Percentiles rank a stretch among this genome's conserved stretches.
These are phyloP conservation scores for Taxillus chinensis DNA, from an alignment of 164 flowering plant genomes.

Conservation along the genomic window DNA sequence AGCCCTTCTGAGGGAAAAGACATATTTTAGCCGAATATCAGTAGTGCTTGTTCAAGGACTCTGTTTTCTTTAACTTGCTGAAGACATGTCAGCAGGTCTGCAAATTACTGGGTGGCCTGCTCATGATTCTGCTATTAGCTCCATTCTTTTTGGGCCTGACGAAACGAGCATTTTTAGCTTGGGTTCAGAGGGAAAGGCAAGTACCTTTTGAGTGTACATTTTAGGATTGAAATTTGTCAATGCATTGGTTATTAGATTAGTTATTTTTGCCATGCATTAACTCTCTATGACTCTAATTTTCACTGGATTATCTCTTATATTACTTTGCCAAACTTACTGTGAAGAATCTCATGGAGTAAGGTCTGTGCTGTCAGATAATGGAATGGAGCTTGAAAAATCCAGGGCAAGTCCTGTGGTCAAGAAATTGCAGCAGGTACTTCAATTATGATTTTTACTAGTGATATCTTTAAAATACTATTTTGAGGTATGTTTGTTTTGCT, in stretches of 20 bases:
- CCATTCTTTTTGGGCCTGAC: conserved; percentile 86
- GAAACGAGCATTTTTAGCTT: conserved; percentile 92
- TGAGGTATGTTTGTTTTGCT: not conserved
- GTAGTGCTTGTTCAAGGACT: not conserved
- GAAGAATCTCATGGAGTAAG: conserved; percentile 6
- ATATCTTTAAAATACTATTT: not conserved
- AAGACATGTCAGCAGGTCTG: conserved; percentile 91
- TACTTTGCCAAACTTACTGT: not conserved
- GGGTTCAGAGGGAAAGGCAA: conserved; percentile 89
- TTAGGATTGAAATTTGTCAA: conserved; percentile 2
- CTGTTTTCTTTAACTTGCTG: conserved; percentile 33
- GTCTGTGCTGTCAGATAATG: conserved; percentile 49
- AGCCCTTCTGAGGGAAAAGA: no score
- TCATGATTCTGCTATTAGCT: conserved; percentile 86
- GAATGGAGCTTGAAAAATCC: conserved; percentile 97
- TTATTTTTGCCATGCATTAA: not conserved
- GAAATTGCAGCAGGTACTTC: conserved; percentile 63
- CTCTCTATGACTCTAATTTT: not conserved
- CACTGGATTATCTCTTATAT: not conserved
- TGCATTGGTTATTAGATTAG: not conserved
- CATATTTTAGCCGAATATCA: no score
- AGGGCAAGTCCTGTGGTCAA: conserved; percentile 88
- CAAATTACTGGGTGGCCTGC: conserved; percentile 99
- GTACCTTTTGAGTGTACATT: conserved; percentile 10
- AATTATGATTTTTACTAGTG: not conserved